Conservation (phyloP, 2,329 filamentous ascomycete species). For the Diatrype stigma region DNA sequence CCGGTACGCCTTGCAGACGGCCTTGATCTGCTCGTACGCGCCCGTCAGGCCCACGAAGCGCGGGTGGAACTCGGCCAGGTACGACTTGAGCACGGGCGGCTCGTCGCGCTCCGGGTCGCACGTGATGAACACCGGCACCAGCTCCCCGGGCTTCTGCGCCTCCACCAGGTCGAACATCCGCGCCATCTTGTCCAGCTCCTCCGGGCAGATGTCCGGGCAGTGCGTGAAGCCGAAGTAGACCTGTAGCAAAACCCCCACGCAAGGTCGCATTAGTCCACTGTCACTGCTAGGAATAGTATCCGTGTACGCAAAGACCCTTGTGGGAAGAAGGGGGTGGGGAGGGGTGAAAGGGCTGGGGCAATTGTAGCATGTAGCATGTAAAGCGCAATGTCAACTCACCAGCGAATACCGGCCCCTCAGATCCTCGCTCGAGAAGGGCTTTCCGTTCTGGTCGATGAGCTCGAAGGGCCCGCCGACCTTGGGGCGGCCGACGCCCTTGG, state of each 20-base stretch:
- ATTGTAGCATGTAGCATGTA: not conserved
- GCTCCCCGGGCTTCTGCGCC: slow-evolving; percentile 42
- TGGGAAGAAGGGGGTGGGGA: too few species aligned
- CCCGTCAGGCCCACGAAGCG: slow-evolving; percentile 85
- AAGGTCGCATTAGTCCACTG: slow-evolving; percentile 2
- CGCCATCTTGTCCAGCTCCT: slow-evolving; percentile 99
- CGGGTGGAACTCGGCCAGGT: slow-evolving; percentile 86
- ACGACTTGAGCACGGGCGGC: slow-evolving; percentile 76
- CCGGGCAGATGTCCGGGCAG: slow-evolving; percentile 97
- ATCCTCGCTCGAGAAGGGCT: slow-evolving; percentile 70
- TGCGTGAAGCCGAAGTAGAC: slow-evolving; percentile 98
- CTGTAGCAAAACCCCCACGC: slow-evolving; percentile 42
- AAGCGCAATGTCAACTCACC: slow-evolving; percentile 41
- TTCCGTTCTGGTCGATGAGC: slow-evolving; percentile 76
- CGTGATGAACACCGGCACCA: slow-evolving; percentile 86
- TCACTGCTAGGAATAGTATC: not conserved
- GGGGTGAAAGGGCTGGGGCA: too few species aligned
- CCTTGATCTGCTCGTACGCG: slow-evolving; percentile 89
- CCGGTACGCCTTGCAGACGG: slow-evolving; percentile 89
- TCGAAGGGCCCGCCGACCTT: slow-evolving; percentile 89
- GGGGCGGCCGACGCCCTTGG: slow-evolving; percentile 86
- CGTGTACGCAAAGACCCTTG: too few species aligned
- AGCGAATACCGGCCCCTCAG: slow-evolving; percentile 83
- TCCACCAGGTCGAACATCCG: slow-evolving; percentile 76
- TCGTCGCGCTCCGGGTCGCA: slow-evolving; percentile 93